Conservation (phyloP, 371 early-diverging fungal species). For the Mortierella polycephala region DNA sequence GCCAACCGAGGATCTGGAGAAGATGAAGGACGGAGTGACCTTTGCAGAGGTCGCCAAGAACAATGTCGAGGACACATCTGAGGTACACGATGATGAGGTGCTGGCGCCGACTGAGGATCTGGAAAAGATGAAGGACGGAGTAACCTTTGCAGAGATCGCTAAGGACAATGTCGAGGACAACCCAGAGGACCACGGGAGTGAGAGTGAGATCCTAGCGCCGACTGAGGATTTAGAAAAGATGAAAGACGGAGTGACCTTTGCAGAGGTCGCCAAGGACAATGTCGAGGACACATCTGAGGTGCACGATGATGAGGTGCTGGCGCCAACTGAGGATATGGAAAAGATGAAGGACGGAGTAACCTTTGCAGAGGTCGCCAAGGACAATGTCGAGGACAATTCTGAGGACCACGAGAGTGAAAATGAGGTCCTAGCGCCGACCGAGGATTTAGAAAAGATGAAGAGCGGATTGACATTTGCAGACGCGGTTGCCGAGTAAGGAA, state of each 20-base stretch:
- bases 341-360: slow-evolving; percentile 16
- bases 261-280: neutral
- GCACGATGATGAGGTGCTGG: neutral
- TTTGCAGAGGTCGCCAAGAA: slow-evolving; percentile 32
- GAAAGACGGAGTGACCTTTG: slow-evolving; percentile 30
- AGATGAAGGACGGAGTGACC: slow-evolving; percentile 28
- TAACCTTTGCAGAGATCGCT: slow-evolving; percentile 34
- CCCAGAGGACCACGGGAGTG: too few relatives aligned
- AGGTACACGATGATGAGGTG: neutral
- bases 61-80: neutral
- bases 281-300: neutral
- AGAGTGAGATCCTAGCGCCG: slow-evolving; percentile 16
- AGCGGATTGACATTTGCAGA: slow-evolving; percentile 19
- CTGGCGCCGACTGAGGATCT: slow-evolving; percentile 24
- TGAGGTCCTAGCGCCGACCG: slow-evolving; percentile 10
- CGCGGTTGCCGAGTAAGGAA: neutral
- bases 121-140: slow-evolving; percentile 28
- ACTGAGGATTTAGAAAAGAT: slow-evolving; percentile 32
- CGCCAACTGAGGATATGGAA: slow-evolving; percentile 23
- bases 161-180: slow-evolving; percentile 9
- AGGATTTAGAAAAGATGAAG: slow-evolving; percentile 20
- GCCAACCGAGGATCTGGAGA: slow-evolving; percentile 43
- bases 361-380: slow-evolving; percentile 7
- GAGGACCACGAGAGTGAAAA: neutral
- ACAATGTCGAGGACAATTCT: neutral